Conservation (phyloP, 2,329 filamentous ascomycete species). For the Colletotrichum australisinense region DNA sequence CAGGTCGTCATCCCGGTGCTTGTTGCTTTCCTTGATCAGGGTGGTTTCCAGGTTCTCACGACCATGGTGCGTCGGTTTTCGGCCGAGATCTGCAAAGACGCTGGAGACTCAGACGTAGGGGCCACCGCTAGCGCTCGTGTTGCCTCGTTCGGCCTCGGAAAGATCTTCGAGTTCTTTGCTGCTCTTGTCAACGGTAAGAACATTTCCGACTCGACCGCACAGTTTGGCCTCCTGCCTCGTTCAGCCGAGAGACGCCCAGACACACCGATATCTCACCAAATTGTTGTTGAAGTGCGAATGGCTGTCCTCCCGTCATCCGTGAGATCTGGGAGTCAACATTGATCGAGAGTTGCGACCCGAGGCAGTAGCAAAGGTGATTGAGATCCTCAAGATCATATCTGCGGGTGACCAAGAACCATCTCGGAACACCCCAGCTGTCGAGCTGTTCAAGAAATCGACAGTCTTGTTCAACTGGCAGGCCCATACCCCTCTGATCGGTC, state of each 20-base stretch:
- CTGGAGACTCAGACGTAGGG: slow-evolving; percentile 27
- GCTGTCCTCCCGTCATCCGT: slow-evolving; percentile 81
- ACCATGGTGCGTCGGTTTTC: slow-evolving; percentile 77
- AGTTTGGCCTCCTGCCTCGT: slow-evolving; percentile 55
- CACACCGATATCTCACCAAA: slow-evolving; percentile 70
- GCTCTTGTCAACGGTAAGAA: slow-evolving; percentile 82
- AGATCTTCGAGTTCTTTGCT: slow-evolving; percentile 85
- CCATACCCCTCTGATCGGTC: slow-evolving; percentile 25
- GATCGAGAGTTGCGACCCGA: slow-evolving; percentile 81
- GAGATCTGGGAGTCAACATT: slow-evolving; percentile 88
- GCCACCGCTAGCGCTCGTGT: slow-evolving; percentile 31
- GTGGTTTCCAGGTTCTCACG: slow-evolving; percentile 80
- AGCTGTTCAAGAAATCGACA: slow-evolving; percentile 57
- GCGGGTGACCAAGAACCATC: slow-evolving; percentile 80
- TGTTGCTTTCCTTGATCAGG: slow-evolving; percentile 85
- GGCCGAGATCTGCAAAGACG: slow-evolving; percentile 60
- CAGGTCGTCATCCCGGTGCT: slow-evolving; percentile 81
- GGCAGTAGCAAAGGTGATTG: slow-evolving; percentile 82
- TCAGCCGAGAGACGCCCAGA: slow-evolving; percentile 55
- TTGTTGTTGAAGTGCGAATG: slow-evolving; percentile 87
- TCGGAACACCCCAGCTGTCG: slow-evolving; percentile 41
- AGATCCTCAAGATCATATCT: slow-evolving; percentile 83
- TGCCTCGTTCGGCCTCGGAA: slow-evolving; percentile 71
- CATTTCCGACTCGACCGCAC: slow-evolving; percentile 79
- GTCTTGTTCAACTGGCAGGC: slow-evolving; percentile 59